Evolutionary conservation across 208 protist species (phyloP), one percentile per base, ranked within the genome.

Genomic region (Cochliopodium minus): DNA sequence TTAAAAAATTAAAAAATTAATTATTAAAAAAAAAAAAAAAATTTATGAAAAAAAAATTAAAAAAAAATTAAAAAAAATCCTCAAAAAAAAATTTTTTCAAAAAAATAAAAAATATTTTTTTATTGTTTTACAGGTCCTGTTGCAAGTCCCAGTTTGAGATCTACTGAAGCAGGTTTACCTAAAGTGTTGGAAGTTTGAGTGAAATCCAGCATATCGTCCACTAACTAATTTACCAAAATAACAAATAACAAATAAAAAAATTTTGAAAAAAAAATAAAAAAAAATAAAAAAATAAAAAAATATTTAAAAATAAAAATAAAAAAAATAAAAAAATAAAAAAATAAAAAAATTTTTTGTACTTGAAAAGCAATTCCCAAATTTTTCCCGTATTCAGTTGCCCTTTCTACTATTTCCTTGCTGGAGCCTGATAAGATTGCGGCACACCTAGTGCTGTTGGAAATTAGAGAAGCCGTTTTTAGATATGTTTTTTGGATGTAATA

Each of bases 281-380:
- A n/a, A n/a, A n/a, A n/a, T n/a, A n/a, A n/a, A n/a, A n/a, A n/a
- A n/a, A n/a, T n/a, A n/a, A n/a, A n/a, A n/a, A n/a, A n/a, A n/a
- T n/a, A n/a, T n/a, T n/a, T n/a, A n/a, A n/a, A n/a, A n/a, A n/a
- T n/a, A n/a, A n/a, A n/a, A n/a, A n/a, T n/a, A n/a, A n/a, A n/a
- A n/a, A n/a, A n/a, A n/a, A n/a, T n/a, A n/a, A n/a, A n/a, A n/a
- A n/a, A n/a, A n/a, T n/a, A n/a, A n/a, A n/a, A n/a, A n/a, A n/a
- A n/a, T n/a, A 30, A 35, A 35, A 35, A 11, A 11, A 35, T 11
- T 11, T 11, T 11, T 35, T 35, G 33, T 11, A 11, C 10, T 55
- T 55, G 50, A 43, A 42, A 55, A 23, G 50, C 50, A 32, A 55
- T 42, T n/a, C 50, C 50, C 13, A 55, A 11, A 32, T 55, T 30